Base-by-base conservation (phyloP, 2,329 filamentous ascomycete species). In the Aureobasidium mangrovei region DNA sequence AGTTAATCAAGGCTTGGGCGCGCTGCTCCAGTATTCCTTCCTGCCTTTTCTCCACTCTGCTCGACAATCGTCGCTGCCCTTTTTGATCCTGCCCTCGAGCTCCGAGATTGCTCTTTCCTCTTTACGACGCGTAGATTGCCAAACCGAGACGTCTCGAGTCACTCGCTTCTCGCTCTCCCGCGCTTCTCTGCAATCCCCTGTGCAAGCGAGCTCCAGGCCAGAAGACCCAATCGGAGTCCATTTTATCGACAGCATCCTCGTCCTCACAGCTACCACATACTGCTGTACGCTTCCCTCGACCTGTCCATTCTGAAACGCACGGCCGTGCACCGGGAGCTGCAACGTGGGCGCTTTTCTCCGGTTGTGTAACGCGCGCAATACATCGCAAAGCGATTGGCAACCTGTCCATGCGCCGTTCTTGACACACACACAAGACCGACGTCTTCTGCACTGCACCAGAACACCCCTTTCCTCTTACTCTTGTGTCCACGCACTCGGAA, bases 271-370 rank as follows among this genome's bases (percentile, higher is more conserved):
- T 10, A n/a, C 39, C 12, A 38, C 45, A 39, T 35, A 35, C 45
- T 18, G 33, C 33, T 39, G 35, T 31, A 38, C 33, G 35, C 45
- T 31, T 8, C 10, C 46, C 27, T 38, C 36, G 32, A 38, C 18
- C 32, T 24, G 32, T 32, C 7, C 29, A 43, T 36, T 43, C 39
- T 52, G 48, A 38, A 45, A 53, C 40, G 49, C 49, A 53, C 49
- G 49, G 49, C 35, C 49, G 33, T 35, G 32, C 32, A 35, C 10
- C 32, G 7, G 32, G 7, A 35, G 32, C 49, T 53, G 49, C 49
- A 53, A 53, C 49, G 49, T 53, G 49, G 33, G 49, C 49, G 49
- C 49, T 44, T 45, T 53, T 28, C 48, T 43, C 31, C 48, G 10
- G 48, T 31, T 45, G 49, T 53, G 49, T 53, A 53, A 53, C 49